Evolutionary conservation across 768 basidiomycete genomes (phyloP).

Genomic region (Dentipellis sp.): DNA sequence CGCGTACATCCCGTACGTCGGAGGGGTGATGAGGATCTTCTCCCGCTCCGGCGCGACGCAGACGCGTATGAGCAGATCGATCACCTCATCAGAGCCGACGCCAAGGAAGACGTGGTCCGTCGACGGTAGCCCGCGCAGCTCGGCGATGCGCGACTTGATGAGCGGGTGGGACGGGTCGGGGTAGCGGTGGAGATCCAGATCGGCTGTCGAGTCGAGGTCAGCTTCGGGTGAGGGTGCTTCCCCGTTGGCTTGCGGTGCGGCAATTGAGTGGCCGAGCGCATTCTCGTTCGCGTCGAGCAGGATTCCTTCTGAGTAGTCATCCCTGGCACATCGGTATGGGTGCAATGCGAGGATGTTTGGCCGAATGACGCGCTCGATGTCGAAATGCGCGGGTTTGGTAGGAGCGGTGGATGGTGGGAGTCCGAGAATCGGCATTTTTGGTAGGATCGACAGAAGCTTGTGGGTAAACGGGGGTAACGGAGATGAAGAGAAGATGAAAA

Average conservation of each 20-base stretch:
- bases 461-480: neutral
- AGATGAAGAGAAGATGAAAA: neutral
- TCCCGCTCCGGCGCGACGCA: slow-evolving; percentile 71
- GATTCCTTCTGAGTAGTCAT: slow-evolving; percentile 88
- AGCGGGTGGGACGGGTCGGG: slow-evolving; percentile 82
- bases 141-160: slow-evolving; percentile 70
- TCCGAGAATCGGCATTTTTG: neutral
- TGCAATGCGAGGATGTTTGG: slow-evolving; percentile 87
- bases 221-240: slow-evolving; percentile 17
- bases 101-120: slow-evolving; percentile 75
- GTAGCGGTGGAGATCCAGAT: slow-evolving; percentile 75
- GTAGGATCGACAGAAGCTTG: neutral
- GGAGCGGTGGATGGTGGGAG: neutral
- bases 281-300: slow-evolving; percentile 98
- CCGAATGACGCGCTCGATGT: slow-evolving; percentile 77
- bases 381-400: slow-evolving; percentile 64
- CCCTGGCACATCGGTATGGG: slow-evolving; percentile 93
- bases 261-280: slow-evolving; percentile 78
- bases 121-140: slow-evolving; percentile 58
- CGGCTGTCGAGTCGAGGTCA: slow-evolving; percentile 27
- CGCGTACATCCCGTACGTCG: slow-evolving; percentile 96
- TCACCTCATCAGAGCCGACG: slow-evolving; percentile 94
- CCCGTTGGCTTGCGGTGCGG: neutral
- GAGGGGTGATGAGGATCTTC: slow-evolving; percentile 82
- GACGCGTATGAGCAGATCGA: slow-evolving; percentile 89